Percentiles rank a stretch among this genome's conserved stretches.
phyloP scores from a whole-genome alignment of 345 rosid genomes.

The Eucalyptus coolabah region DNA sequence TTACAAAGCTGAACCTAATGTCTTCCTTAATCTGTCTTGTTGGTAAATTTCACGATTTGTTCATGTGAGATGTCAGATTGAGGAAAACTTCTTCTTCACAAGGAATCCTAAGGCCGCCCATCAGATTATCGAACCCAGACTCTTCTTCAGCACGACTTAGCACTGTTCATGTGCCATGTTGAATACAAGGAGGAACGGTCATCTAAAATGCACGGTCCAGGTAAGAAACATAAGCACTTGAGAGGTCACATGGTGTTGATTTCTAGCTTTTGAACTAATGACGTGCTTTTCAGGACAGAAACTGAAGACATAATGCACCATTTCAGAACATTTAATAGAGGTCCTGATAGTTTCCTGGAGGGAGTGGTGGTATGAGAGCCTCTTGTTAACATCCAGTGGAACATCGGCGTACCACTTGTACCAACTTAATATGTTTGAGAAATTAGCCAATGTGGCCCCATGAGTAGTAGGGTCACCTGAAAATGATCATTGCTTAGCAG shows the following conservation, averaged over 20 bases:
- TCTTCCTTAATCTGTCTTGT: neutral
- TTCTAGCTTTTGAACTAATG: neutral
- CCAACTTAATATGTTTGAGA: neutral
- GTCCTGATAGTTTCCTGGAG: neutral
- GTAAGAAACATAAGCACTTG: neutral
- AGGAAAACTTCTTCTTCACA: conserved; percentile 15
- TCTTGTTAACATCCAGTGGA: neutral
- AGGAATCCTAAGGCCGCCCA: conserved; percentile 23
- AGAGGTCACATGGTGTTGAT: neutral
- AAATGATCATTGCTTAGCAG: neutral
- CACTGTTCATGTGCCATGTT: neutral
- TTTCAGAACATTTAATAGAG: neutral
- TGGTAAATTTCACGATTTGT: neutral
- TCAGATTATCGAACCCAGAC: conserved; percentile 18
- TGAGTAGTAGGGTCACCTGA: neutral
- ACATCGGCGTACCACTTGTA: neutral
- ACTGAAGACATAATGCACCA: neutral
- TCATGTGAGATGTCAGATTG: neutral
- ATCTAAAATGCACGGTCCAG: neutral
- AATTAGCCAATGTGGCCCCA: neutral
- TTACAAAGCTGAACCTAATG: neutral
- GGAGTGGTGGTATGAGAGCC: neutral
- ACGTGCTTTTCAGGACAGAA: neutral
- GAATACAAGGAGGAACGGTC: conserved; percentile 3
- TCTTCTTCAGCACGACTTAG: conserved; percentile 10